Conservation (phyloP, 2,329 filamentous ascomycete species). For the Mycosphaerella sp. region DNA sequence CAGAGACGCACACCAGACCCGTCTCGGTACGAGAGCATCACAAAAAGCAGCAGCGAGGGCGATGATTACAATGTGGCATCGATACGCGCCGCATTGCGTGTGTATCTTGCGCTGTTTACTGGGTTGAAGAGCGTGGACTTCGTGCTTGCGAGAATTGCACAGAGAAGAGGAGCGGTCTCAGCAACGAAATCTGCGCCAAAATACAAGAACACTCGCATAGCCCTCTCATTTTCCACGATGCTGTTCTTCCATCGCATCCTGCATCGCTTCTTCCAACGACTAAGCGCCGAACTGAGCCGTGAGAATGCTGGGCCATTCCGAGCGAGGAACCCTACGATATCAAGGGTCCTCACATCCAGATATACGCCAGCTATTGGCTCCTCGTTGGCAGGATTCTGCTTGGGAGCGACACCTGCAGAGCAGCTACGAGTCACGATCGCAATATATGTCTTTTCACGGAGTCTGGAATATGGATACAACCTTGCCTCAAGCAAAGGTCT, state of each 20-base stretch:
- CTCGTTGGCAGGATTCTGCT: conserved; percentile 73
- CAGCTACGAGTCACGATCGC: conserved; percentile 72
- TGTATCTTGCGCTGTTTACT: conserved; percentile 40
- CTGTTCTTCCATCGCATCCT: conserved; percentile 83
- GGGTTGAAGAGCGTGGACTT: conserved; percentile 45
- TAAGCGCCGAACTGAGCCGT: conserved; percentile 73
- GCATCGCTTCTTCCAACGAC: conserved; percentile 77
- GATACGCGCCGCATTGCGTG: conserved; percentile 42
- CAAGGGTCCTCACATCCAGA: conserved; percentile 68
- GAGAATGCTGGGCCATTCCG: conserved; percentile 72
- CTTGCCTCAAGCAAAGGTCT: conserved; percentile 64
- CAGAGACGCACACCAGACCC: conserved; percentile 50
- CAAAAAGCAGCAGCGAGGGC: conserved; percentile 25
- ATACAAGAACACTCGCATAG: conserved; percentile 63
- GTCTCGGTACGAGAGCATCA: conserved; percentile 47
- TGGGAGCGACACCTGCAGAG: conserved; percentile 67
- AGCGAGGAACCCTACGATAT: conserved; percentile 70
- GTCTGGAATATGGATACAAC: conserved; percentile 83
- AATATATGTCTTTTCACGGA: conserved; percentile 74
- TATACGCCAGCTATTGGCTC: conserved; percentile 88
- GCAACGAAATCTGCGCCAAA: conserved; percentile 14
- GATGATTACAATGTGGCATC: conserved; percentile 45
- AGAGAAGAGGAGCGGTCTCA: conserved; percentile 23
- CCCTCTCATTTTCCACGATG: conserved; percentile 75
- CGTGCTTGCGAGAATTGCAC: conserved; percentile 35